Percentiles rank a stretch among this genome's conserved stretches.
These are phyloP conservation scores for Scedosporium boydii DNA, from an alignment of 2,329 filamentous ascomycete species.

Conservation along the genomic window DNA sequence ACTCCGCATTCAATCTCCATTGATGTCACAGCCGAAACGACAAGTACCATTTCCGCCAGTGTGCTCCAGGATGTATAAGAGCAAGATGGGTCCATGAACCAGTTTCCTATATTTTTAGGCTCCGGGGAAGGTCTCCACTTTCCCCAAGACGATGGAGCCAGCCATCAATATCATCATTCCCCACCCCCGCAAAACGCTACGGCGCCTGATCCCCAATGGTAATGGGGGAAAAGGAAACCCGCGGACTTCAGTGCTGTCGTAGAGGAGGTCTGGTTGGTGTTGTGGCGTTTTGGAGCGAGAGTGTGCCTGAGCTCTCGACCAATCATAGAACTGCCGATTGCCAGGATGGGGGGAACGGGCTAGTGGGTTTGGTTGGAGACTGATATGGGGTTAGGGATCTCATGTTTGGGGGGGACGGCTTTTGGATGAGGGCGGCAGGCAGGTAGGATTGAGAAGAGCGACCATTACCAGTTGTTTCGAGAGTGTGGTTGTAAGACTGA, in stretches of 20 bases:
- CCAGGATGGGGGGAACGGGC: background rate
- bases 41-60: too few relatives aligned
- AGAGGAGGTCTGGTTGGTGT: background rate
- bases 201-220: background rate
- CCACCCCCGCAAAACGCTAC: conserved; percentile 1
- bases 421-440: background rate
- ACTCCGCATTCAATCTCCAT: background rate
- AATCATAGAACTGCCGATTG: conserved; percentile 2
- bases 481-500: too few relatives aligned
- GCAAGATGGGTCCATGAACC: too few relatives aligned
- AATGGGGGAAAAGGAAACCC: background rate
- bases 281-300: background rate
- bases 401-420: background rate
- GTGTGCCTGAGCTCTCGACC: background rate
- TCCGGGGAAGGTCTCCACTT: background rate
- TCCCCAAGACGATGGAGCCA: background rate
- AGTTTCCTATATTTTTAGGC: background rate
- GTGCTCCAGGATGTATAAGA: too few relatives aligned
- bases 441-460: too few relatives aligned
- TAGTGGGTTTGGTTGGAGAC: background rate
- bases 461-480: too few relatives aligned
- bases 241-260: background rate
- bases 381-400: background rate
- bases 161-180: background rate
- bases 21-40: background rate